phyloP scores from a whole-genome alignment of 306 rosid genomes.

The Begonia loranthoides region DNA sequence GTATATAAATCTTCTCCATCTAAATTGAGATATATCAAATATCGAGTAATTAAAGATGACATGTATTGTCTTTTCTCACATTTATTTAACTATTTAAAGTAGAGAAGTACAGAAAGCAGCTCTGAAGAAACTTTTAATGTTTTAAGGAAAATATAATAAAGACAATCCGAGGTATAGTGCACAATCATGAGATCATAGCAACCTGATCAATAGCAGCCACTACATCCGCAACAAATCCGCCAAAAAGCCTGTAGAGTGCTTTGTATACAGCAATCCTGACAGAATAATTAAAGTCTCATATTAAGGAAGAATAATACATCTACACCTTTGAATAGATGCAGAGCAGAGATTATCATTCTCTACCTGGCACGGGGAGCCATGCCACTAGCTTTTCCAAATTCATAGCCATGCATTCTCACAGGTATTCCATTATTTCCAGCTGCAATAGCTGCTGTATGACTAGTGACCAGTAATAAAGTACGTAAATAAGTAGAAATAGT shows the following conservation, averaged over 20 bases:
- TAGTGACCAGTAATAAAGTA: constrained; percentile 10
- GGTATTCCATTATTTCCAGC: constrained; percentile 98
- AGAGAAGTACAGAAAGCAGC: too few species aligned
- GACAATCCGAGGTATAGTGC: too few species aligned
- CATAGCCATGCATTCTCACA: constrained; percentile 82
- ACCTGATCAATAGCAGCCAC: constrained; percentile 99
- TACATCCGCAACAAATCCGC: constrained; percentile 99
- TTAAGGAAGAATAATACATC: too few species aligned
- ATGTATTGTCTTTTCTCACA: too few species aligned
- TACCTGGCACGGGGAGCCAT: constrained; percentile 99
- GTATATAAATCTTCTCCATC: too few species aligned
- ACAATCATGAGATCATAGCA: neutral
- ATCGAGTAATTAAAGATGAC: too few species aligned
- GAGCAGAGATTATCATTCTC: constrained; percentile 13
- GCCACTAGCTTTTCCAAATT: constrained; percentile 95
- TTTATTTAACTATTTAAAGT: too few species aligned
- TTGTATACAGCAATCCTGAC: constrained; percentile 88
- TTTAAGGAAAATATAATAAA: too few species aligned
- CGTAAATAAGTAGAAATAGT: too few species aligned
- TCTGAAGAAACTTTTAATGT: too few species aligned
- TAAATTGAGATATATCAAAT: too few species aligned
- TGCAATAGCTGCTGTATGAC: constrained; percentile 94
- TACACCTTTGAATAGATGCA: too few species aligned
- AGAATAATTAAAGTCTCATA: neutral
- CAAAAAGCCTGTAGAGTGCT: constrained; percentile 90